A percentile compares a stretch with the other conserved stretches of the same genome.
phyloP scores from a whole-genome alignment of 192 early-diverging fungal species.

The Chytriomyces hyalinus region DNA sequence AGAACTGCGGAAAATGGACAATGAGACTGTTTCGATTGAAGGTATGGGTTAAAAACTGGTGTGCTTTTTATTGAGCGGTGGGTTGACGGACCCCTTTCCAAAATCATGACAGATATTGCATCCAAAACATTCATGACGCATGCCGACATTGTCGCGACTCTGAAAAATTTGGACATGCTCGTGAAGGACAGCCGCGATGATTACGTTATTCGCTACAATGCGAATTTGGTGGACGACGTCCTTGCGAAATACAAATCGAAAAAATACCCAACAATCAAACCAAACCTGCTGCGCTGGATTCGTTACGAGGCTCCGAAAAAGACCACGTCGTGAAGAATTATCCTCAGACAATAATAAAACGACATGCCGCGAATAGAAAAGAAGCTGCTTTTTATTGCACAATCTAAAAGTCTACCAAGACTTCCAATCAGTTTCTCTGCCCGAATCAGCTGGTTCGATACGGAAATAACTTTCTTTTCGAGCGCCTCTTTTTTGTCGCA shows the following conservation, averaged over 20 bases:
- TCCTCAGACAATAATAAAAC: no score
- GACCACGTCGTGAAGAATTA: neutral
- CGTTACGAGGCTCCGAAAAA: slow-evolving; percentile 21
- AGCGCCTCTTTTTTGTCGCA: slow-evolving; percentile 62
- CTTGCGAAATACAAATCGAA: slow-evolving; percentile 26
- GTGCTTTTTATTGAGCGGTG: neutral
- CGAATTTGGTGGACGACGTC: slow-evolving; percentile 29
- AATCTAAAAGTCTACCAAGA: slow-evolving; percentile 61
- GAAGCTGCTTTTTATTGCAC: slow-evolving; percentile 63
- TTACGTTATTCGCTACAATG: slow-evolving; percentile 47
- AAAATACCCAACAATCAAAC: slow-evolving; percentile 29
- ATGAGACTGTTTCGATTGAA: neutral
- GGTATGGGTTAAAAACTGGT: neutral
- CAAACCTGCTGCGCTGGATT: slow-evolving; percentile 22
- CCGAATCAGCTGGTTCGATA: slow-evolving; percentile 65
- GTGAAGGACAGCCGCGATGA: slow-evolving; percentile 47
- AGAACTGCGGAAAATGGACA: slow-evolving; percentile 6
- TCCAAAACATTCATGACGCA: slow-evolving; percentile 51
- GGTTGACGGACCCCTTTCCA: neutral
- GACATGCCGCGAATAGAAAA: slow-evolving; percentile 22
- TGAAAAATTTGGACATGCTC: slow-evolving; percentile 49
- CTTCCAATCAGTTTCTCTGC: slow-evolving; percentile 68
- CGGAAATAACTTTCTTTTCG: slow-evolving; percentile 64
- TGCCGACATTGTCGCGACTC: slow-evolving; percentile 54
- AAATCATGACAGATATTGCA: slow-evolving; percentile 34